A percentile compares a stretch with the other conserved stretches of the same genome.
Conservation (phyloP, 2,329 filamentous ascomycete genomes). For the Tolypocladium album region DNA sequence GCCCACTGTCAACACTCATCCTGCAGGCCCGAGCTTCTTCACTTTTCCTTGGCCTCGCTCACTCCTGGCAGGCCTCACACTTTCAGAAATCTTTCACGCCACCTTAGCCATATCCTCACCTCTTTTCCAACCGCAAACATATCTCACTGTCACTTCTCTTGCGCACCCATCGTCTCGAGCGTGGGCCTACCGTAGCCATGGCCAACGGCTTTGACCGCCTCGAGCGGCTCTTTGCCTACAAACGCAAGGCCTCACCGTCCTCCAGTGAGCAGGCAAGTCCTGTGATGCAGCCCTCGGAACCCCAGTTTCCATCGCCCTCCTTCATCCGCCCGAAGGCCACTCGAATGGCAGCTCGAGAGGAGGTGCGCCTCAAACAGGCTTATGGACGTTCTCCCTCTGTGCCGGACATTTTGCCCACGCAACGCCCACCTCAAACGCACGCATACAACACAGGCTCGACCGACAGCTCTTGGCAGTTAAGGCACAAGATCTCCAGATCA, state of each 20-base stretch:
- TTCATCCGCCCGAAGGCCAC: conserved; percentile 45
- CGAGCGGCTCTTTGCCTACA: conserved; percentile 41
- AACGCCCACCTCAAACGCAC: conserved; percentile 3
- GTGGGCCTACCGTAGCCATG: conserved; percentile 25
- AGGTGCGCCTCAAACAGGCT: conserved; percentile 21
- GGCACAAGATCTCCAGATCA: conserved; percentile 7
- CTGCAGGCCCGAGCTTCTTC: not conserved
- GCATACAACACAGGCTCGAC: conserved; percentile 5
- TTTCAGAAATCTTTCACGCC: not conserved
- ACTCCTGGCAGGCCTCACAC: not conserved
- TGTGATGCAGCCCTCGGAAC: conserved; percentile 13
- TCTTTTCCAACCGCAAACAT: not conserved
- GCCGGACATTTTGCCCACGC: conserved; percentile 7
- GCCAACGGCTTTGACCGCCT: conserved; percentile 37
- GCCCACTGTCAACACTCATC: not conserved
- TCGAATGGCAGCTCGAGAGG: conserved; percentile 47
- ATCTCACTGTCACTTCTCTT: not conserved
- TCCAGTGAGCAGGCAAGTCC: conserved; percentile 12
- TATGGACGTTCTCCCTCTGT: conserved; percentile 17
- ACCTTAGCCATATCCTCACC: not conserved
- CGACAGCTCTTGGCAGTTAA: conserved; percentile 2
- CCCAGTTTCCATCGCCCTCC: conserved; percentile 38
- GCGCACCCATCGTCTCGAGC: not conserved
- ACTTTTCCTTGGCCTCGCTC: not conserved
- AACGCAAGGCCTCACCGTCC: conserved; percentile 22